phyloP scores from a whole-genome alignment of 352 stramenopile species.

The Phytopythium montanum region DNA sequence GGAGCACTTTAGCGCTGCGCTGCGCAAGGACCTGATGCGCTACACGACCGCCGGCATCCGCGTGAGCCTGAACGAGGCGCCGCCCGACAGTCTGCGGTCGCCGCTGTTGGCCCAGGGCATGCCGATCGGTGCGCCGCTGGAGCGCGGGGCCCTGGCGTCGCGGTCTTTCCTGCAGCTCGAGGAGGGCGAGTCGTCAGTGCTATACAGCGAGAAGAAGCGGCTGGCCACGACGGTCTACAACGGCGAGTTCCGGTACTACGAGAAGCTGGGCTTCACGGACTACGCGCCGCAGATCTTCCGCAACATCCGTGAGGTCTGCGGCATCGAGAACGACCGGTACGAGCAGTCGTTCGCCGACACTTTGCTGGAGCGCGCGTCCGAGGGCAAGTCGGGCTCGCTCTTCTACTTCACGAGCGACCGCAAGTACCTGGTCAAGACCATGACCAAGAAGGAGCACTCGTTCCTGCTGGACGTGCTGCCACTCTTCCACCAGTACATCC shows the following conservation, averaged over 20 bases:
- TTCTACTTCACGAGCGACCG: conserved; percentile 88
- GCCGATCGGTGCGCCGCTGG: conserved; percentile 29
- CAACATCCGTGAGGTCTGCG: conserved; percentile 77
- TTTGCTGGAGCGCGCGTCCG: conserved; percentile 74
- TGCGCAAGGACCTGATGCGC: conserved; percentile 83
- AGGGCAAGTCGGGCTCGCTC: conserved; percentile 85
- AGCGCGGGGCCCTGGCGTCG: conserved; percentile 35
- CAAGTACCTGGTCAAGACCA: conserved; percentile 87
- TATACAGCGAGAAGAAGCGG: conserved; percentile 85
- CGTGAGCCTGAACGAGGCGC: conserved; percentile 66
- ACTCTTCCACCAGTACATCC: conserved; percentile 83
- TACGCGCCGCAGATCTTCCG: conserved; percentile 84
- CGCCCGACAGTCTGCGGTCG: conserved; percentile 37
- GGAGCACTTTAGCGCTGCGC: conserved; percentile 74
- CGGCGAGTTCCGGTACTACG: conserved; percentile 78
- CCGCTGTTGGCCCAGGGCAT: conserved; percentile 32
- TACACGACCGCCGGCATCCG: conserved; percentile 84
- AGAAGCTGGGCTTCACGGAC: conserved; percentile 86
- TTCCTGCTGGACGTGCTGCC: conserved; percentile 80
- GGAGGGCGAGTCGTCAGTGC: conserved; percentile 38
- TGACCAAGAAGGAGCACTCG: conserved; percentile 86
- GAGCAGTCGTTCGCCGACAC: conserved; percentile 84
- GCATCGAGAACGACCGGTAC: conserved; percentile 73
- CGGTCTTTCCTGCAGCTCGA: conserved; percentile 63
- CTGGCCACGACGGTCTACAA: conserved; percentile 83